Evolutionary conservation across 2,329 filamentous ascomycete species (phyloP).

Genomic region (Aaosphaeria arxii): DNA sequence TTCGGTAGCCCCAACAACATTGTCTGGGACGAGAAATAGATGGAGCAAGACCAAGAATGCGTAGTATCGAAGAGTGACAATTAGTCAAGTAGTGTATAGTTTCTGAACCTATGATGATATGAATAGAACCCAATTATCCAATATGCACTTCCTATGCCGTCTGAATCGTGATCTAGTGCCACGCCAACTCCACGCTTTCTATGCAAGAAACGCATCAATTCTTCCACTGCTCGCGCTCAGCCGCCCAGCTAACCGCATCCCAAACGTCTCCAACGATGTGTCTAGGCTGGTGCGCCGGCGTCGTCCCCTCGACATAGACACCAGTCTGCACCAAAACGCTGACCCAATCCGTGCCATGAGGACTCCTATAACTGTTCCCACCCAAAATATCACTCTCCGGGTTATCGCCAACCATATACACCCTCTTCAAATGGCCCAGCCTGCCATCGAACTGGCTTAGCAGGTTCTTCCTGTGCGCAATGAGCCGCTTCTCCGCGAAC

Average conservation of each 20-base stretch:
- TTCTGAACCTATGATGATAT: not conserved
- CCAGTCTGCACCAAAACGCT: constrained; percentile 78
- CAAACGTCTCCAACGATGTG: constrained; percentile 71
- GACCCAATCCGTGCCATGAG: constrained; percentile 69
- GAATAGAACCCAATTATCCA: not conserved
- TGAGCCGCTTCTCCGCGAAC: constrained; percentile 75
- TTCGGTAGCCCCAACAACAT: constrained; percentile 35
- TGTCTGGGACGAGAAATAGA: constrained; percentile 17
- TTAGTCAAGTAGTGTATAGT: not conserved
- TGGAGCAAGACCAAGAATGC: not conserved
- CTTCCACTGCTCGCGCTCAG: constrained; percentile 52
- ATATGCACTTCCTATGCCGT: too few relatives aligned
- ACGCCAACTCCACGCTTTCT: too few relatives aligned
- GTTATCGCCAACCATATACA: constrained; percentile 85
- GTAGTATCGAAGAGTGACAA: not conserved
- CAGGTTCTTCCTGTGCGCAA: constrained; percentile 55
- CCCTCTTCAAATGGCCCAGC: constrained; percentile 58
- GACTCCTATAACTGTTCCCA: constrained; percentile 71
- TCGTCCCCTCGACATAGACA: constrained; percentile 60
- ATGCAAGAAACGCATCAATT: constrained; percentile 12
- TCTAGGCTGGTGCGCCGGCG: constrained; percentile 60
- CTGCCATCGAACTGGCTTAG: constrained; percentile 32
- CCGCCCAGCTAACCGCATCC: constrained; percentile 73
- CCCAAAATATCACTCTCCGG: constrained; percentile 86
- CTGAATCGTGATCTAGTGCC: too few relatives aligned